Evolutionary conservation across 108 stramenopile genomes (phyloP), one percentile per base, ranked within the genome.

Genomic region (Parietichytrium sp.): DNA sequence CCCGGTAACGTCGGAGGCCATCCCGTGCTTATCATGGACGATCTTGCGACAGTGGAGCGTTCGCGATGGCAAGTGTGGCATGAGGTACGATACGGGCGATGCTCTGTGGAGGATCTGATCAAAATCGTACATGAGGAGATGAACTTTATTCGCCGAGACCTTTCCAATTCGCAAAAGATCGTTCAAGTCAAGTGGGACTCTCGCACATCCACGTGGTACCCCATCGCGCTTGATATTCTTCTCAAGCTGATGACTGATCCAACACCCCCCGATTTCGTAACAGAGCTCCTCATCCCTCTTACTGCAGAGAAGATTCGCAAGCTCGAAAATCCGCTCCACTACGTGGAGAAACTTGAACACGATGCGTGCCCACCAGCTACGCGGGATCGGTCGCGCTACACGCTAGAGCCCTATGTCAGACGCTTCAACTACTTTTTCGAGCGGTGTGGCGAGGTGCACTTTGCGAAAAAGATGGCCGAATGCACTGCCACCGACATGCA

Each of bases 341-440:
- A n/a, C n/a, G n/a, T n/a, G n/a, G n/a, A n/a, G n/a, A n/a, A n/a
- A n/a, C n/a, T n/a, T n/a, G n/a, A n/a, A n/a, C 45, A 42, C 38
- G 61, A 72, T 33, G 33, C 20, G 23, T 33, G 38, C 38, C 38
- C 6, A 10, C 38, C 61, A 0, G 20, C 42, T n/a, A n/a, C n/a
- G n/a, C n/a, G n/a, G n/a, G n/a, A n/a, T n/a, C n/a, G n/a, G n/a
- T n/a, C n/a, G n/a, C 36, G 45, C 13, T 72, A 23, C 20, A n/a
- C 15, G 6, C 13, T 72, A 1, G 61, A 72, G 38, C 7, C 29
- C 61, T 72, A 72, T 25, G 61, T n/a, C 13, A 25, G n/a, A 42
- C 61, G 61, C 33, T 72, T 72, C 20, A 33, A 72, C 42, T 72
- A 72, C 61, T 72, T 72, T 45, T 72, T 72, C 42, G 61, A 72